A percentile compares a stretch with the other conserved stretches of the same genome.
Conservation (phyloP, 805 yeast species). For the Phaffomyces opuntiae region DNA sequence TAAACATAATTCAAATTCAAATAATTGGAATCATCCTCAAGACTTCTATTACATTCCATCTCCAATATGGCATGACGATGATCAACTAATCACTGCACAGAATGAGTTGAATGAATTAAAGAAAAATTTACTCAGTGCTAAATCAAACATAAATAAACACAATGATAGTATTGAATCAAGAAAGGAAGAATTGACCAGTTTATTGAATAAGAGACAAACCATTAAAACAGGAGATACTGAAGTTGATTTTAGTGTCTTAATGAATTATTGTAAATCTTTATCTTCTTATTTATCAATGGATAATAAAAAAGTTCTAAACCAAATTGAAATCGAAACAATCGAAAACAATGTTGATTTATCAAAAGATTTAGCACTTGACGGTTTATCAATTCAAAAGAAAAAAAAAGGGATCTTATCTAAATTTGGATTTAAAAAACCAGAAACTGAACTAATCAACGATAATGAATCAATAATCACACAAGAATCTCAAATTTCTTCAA, state of each 20-base stretch:
- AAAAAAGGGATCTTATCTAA: conserved; percentile 49
- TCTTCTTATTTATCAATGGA: conserved; percentile 68
- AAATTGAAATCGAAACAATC: conserved; percentile 86
- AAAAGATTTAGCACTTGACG: conserved; percentile 55
- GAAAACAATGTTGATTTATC: conserved; percentile 61
- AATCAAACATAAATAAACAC: conserved; percentile 22
- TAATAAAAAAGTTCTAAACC: conserved; percentile 62
- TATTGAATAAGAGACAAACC: conserved; percentile 25
- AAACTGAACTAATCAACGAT: conserved; percentile 6
- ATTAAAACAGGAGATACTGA: conserved; percentile 33
- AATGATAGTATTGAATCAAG: conserved; percentile 26
- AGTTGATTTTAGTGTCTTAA: conserved; percentile 34
- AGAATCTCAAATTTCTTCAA: conserved; percentile 3
- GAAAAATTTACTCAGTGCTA: conserved; percentile 38
- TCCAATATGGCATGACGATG: conserved; percentile 97
- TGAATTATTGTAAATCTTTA: conserved; percentile 44
- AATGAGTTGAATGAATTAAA: conserved; percentile 46
- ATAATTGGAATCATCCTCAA: conserved; percentile 74
- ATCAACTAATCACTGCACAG: conserved; percentile 51
- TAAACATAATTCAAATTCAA: conserved; percentile 60
- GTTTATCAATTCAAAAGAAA: conserved; percentile 39
- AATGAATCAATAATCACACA: conserved; percentile 17
- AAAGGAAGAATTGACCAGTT: conserved; percentile 24
- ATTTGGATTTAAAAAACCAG: conserved; percentile 12
- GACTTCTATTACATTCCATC: conserved; percentile 86